These are phyloP conservation scores for Dothidotthia symphoricarpi DNA, from an alignment of 2,329 filamentous ascomycete species.

Conservation along the genomic window DNA sequence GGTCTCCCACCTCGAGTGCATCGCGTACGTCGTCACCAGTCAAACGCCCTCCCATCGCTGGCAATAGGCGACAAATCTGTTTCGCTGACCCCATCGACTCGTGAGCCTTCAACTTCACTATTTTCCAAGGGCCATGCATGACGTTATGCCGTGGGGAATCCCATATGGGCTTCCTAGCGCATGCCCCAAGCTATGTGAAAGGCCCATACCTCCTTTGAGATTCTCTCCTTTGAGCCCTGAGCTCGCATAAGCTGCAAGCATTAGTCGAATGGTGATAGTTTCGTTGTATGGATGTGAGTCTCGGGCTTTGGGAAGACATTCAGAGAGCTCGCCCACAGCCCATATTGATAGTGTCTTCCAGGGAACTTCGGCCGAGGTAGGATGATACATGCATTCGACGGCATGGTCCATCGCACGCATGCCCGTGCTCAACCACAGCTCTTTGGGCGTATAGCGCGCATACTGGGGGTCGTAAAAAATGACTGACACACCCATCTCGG, in stretches of 20 bases:
- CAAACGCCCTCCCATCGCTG: slow-evolving; percentile 43
- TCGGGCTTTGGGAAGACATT: slow-evolving; percentile 49
- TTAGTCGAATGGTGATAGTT: slow-evolving; percentile 51
- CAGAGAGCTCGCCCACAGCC: slow-evolving; percentile 50
- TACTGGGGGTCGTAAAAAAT: slow-evolving; percentile 57
- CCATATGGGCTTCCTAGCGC: slow-evolving; percentile 55
- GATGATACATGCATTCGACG: slow-evolving; percentile 55
- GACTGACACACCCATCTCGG: slow-evolving; percentile 47
- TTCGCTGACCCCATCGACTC: slow-evolving; percentile 46
- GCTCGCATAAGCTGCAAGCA: slow-evolving; percentile 53
- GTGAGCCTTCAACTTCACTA: slow-evolving; percentile 54
- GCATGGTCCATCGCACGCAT: slow-evolving; percentile 57
- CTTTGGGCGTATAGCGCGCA: slow-evolving; percentile 52
- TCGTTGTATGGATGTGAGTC: slow-evolving; percentile 48
- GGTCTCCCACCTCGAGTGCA: slow-evolving; percentile 48
- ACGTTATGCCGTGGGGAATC: slow-evolving; percentile 58
- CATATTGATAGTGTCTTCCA: slow-evolving; percentile 46
- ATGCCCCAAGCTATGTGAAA: slow-evolving; percentile 51
- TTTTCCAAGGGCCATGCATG: slow-evolving; percentile 55
- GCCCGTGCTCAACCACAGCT: slow-evolving; percentile 53
- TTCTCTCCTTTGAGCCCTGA: slow-evolving; percentile 54
- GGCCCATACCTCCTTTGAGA: slow-evolving; percentile 50
- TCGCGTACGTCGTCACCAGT: slow-evolving; percentile 46
- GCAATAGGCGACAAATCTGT: slow-evolving; percentile 47
- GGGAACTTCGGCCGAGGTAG: slow-evolving; percentile 53